Conservation (phyloP, 495 filamentous ascomycete genomes). For the Cercophora scortea region DNA sequence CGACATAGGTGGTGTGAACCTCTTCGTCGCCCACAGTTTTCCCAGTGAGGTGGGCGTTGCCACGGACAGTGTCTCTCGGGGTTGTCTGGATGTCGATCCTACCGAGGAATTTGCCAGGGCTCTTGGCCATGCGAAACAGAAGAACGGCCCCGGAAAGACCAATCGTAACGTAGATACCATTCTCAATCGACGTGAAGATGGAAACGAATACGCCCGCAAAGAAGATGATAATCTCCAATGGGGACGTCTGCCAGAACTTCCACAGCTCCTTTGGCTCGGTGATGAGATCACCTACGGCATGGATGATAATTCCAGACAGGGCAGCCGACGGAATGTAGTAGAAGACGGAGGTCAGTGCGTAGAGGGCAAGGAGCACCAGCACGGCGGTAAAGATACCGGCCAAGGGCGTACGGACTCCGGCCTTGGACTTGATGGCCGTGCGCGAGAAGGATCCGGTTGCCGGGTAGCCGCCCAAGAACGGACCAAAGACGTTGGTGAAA, state of each 20-base stretch:
- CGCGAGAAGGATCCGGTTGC: slow-evolving; percentile 47
- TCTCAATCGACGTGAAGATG: slow-evolving; percentile 44
- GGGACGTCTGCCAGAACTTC: slow-evolving; percentile 44
- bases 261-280: slow-evolving; percentile 39
- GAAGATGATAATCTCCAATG: slow-evolving; percentile 44
- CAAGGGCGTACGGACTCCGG: slow-evolving; percentile 44
- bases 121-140: slow-evolving; percentile 38
- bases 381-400: slow-evolving; percentile 45
- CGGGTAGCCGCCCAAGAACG: slow-evolving; percentile 45
- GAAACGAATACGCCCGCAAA: slow-evolving; percentile 44
- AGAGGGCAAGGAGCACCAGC: slow-evolving; percentile 44
- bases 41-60: slow-evolving; percentile 1
- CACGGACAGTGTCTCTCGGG: slow-evolving; percentile 5
- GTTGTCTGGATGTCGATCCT: slow-evolving; percentile 15
- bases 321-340: slow-evolving; percentile 41
- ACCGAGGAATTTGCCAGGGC: slow-evolving; percentile 35
- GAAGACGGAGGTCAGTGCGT: slow-evolving; percentile 44
- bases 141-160: slow-evolving; percentile 34
- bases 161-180: slow-evolving; percentile 45
- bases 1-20: slow-evolving; percentile 32
- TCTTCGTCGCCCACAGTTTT: background rate
- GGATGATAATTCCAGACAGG: slow-evolving; percentile 44
- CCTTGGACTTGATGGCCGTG: slow-evolving; percentile 43
- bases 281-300: slow-evolving; percentile 45
- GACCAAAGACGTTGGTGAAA: slow-evolving; percentile 43